These are phyloP conservation scores for Penicillium psychrosexuale DNA, from an alignment of 2,329 filamentous ascomycete species.

Conservation along the genomic window DNA sequence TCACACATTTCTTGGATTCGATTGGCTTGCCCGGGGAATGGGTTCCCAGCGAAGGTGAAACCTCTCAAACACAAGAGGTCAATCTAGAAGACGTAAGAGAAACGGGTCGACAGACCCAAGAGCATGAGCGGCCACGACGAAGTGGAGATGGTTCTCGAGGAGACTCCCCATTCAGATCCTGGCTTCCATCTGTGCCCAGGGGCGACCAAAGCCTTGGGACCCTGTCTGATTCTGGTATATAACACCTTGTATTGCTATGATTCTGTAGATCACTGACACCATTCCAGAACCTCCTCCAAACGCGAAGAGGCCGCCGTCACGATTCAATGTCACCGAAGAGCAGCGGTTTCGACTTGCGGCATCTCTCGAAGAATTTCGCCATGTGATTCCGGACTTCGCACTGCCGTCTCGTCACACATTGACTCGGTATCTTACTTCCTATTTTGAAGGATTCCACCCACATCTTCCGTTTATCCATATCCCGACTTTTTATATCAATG, in stretches of 20 bases:
- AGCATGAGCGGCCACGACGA: slow-evolving; percentile 20
- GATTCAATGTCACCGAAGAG: slow-evolving; percentile 30
- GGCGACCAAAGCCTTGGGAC: slow-evolving; percentile 33
- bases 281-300: slow-evolving; percentile 28
- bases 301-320: slow-evolving; percentile 16
- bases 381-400: slow-evolving; percentile 51
- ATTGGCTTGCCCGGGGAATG: slow-evolving; percentile 36
- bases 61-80: slow-evolving; percentile 26
- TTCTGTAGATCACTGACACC: neutral
- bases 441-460: slow-evolving; percentile 64
- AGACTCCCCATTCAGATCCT: slow-evolving; percentile 35
- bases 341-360: slow-evolving; percentile 31
- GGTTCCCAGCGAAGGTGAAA: slow-evolving; percentile 28
- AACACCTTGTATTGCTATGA: neutral
- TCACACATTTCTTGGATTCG: slow-evolving; percentile 37
- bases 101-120: slow-evolving; percentile 13
- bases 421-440: slow-evolving; percentile 67
- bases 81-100: slow-evolving; percentile 25
- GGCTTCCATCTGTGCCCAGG: slow-evolving; percentile 33
- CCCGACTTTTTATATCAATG: slow-evolving; percentile 61
- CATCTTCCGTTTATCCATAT: slow-evolving; percentile 64
- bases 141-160: slow-evolving; percentile 25
- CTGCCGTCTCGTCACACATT: slow-evolving; percentile 68
- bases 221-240: slow-evolving; percentile 31
- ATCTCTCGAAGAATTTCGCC: slow-evolving; percentile 30